A percentile compares a stretch with the other conserved stretches of the same genome.
Evolutionary conservation across 257 asterid species (phyloP).

Genomic region (Petunia secreta): DNA sequence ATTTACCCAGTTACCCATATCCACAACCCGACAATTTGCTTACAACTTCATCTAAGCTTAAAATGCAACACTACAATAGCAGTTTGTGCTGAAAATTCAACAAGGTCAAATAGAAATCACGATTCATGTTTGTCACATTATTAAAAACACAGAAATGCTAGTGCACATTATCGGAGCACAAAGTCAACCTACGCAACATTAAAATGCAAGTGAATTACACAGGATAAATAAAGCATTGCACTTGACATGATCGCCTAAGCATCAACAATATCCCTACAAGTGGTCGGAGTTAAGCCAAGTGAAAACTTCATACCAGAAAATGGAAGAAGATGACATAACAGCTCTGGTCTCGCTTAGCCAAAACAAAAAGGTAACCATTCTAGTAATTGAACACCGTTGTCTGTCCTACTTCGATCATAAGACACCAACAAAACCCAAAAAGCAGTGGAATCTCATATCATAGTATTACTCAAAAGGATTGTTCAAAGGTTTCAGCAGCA

Average conservation of each 20-base stretch:
- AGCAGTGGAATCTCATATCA: slow-evolving; percentile 5
- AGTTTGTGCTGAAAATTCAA: not conserved
- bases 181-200: not conserved
- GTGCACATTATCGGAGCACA: not conserved
- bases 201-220: not conserved
- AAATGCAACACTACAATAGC: not conserved
- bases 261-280: slow-evolving; percentile 21
- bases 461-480: slow-evolving; percentile 36
- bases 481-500: slow-evolving; percentile 58
- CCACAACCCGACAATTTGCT: not conserved
- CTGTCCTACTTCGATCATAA: slow-evolving; percentile 26
- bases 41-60: not conserved
- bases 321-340: not conserved
- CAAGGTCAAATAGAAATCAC: not conserved
- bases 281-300: slow-evolving; percentile 3
- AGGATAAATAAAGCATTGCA: slow-evolving; percentile 6
- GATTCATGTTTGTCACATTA: slow-evolving; percentile 3
- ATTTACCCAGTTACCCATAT: not conserved
- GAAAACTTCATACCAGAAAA: slow-evolving; percentile 3
- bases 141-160: slow-evolving; percentile 13
- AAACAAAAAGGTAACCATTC: not conserved
- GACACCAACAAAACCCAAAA: slow-evolving; percentile 3
- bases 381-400: not conserved
- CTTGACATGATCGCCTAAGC: slow-evolving; percentile 19
- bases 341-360: slow-evolving; percentile 24